These are phyloP conservation scores for Triticum dicoccoides DNA, from an alignment of 176 grass and related monocot genomes.

Conservation along the genomic window DNA sequence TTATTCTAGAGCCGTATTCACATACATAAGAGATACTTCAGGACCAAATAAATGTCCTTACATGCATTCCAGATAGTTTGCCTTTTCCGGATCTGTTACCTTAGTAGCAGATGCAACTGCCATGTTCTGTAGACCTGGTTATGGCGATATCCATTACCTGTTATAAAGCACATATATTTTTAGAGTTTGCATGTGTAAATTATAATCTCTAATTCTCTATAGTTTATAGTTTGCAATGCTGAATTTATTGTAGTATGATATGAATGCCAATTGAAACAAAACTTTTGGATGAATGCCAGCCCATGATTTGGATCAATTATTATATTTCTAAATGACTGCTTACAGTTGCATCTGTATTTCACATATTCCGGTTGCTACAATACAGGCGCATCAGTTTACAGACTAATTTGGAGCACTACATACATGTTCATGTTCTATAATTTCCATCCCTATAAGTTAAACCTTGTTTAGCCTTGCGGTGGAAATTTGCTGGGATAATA, in stretches of 20 bases:
- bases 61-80: background rate
- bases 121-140: background rate
- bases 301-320: background rate
- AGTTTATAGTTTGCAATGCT: background rate
- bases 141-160: background rate
- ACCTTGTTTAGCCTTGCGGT: background rate
- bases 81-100: background rate
- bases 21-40: background rate
- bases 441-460: background rate
- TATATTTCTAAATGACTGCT: background rate
- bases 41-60: background rate
- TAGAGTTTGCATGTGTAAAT: background rate
- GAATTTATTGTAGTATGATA: background rate
- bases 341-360: background rate
- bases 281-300: background rate
- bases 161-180: background rate
- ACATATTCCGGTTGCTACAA: background rate
- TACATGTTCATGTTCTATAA: background rate
- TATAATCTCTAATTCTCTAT: background rate
- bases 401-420: background rate
- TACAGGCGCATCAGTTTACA: background rate
- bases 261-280: background rate
- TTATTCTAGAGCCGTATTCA: background rate
- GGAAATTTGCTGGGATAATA: background rate
- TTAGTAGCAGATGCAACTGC: slow-evolving; percentile 7